phyloP scores from a whole-genome alignment of 2,329 filamentous ascomycete genomes.

The Ustilaginoidea virens region DNA sequence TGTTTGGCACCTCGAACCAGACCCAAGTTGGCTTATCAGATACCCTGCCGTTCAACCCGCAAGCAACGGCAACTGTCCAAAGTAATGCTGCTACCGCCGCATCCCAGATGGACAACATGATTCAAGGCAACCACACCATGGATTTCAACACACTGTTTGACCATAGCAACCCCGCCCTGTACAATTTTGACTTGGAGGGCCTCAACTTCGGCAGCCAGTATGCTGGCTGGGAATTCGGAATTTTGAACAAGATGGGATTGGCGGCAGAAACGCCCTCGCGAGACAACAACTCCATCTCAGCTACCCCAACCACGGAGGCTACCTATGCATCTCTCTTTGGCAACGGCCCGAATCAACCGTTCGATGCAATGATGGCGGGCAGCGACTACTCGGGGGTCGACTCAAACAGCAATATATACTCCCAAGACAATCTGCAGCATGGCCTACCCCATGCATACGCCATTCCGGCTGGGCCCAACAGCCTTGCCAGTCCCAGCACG shows the following conservation, averaged over 20 bases:
- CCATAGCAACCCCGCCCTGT: slow-evolving; percentile 78
- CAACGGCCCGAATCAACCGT: slow-evolving; percentile 34
- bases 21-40: slow-evolving; percentile 32
- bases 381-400: slow-evolving; percentile 39
- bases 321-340: slow-evolving; percentile 32
- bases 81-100: slow-evolving; percentile 32
- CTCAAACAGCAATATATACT: slow-evolving; percentile 31
- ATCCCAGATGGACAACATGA: slow-evolving; percentile 30
- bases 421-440: slow-evolving; percentile 44
- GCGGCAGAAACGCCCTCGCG: slow-evolving; percentile 61
- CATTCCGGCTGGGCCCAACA: slow-evolving; percentile 46
- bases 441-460: slow-evolving; percentile 50
- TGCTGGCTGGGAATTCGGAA: slow-evolving; percentile 86
- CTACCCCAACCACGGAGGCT: slow-evolving; percentile 20
- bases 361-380: slow-evolving; percentile 29
- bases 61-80: slow-evolving; percentile 58
- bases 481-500: slow-evolving; percentile 47
- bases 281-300: slow-evolving; percentile 39
- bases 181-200: slow-evolving; percentile 90
- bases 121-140: slow-evolving; percentile 32
- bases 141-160: slow-evolving; percentile 59
- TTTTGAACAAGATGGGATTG: slow-evolving; percentile 81
- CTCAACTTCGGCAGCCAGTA: slow-evolving; percentile 87
- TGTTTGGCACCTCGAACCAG: slow-evolving; percentile 31
- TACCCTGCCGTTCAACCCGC: slow-evolving; percentile 39